Percentiles rank a stretch among this genome's conserved stretches.
phyloP scores from a whole-genome alignment of 1,284 basidiomycete genomes.

The Ceratobasidium sp. region DNA sequence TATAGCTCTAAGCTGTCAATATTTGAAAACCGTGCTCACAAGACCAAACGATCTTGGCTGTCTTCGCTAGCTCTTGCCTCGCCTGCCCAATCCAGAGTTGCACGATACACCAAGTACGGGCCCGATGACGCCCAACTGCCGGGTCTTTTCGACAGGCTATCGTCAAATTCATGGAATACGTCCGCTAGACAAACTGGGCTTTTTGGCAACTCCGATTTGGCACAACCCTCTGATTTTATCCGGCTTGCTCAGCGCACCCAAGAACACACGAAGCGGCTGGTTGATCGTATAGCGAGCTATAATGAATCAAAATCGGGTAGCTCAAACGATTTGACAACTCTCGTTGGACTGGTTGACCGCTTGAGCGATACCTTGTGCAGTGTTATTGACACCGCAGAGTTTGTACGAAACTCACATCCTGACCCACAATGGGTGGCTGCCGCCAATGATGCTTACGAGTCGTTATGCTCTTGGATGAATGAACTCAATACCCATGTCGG shows the following conservation, averaged over 20 bases:
- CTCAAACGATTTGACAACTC: conserved; percentile 75
- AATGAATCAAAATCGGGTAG: conserved; percentile 66
- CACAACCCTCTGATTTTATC: conserved; percentile 41
- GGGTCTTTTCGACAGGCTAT: conserved; percentile 15
- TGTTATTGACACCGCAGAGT: conserved; percentile 95
- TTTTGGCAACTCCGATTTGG: conserved; percentile 44
- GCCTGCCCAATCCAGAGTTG: background rate
- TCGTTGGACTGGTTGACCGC: conserved; percentile 66
- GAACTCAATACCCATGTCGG: conserved; percentile 94
- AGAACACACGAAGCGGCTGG: conserved; percentile 72
- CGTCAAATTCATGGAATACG: background rate
- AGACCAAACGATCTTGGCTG: background rate
- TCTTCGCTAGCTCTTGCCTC: conserved; percentile 10
- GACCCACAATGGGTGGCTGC: conserved; percentile 81
- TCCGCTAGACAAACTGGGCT: conserved; percentile 42
- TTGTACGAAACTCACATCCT: conserved; percentile 92
- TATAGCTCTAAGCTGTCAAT: background rate
- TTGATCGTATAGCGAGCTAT: conserved; percentile 73
- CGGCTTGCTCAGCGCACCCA: conserved; percentile 71
- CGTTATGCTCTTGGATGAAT: conserved; percentile 96
- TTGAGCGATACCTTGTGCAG: conserved; percentile 94
- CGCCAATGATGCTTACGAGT: conserved; percentile 88
- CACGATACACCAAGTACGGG: conserved; percentile 13
- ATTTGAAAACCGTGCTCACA: background rate
- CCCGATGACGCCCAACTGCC: conserved; percentile 28